Evolutionary conservation across 208 protist species (phyloP).

Genomic region (Phytomonas sp.): DNA sequence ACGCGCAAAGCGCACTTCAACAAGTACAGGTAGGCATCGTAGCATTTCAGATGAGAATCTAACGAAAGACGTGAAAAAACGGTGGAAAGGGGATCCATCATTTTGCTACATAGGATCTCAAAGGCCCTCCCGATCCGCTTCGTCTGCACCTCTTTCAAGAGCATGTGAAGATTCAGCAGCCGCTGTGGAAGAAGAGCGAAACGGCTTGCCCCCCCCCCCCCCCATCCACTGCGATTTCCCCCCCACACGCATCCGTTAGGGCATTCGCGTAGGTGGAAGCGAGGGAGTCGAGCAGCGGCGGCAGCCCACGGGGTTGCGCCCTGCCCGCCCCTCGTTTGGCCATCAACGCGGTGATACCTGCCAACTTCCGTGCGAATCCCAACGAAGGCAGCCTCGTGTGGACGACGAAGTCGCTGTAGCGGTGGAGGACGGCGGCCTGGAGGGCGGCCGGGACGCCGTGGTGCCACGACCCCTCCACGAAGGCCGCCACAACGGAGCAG

Average conservation of each 20-base stretch:
- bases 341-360: conserved; percentile 49
- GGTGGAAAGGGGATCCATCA: conserved; percentile 35
- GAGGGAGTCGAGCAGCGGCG: conserved; percentile 25
- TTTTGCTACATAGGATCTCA: conserved; percentile 24
- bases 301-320: conserved; percentile 23
- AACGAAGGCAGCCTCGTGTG: conserved; percentile 17
- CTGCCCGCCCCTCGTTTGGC: conserved; percentile 21
- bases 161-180: conserved; percentile 49
- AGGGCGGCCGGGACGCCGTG: conserved; percentile 19
- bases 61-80: conserved; percentile 29
- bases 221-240: background rate
- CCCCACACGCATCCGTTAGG: background rate
- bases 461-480: conserved; percentile 67
- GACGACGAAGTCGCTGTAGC: conserved; percentile 35
- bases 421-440: conserved; percentile 26
- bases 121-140: conserved; percentile 47
- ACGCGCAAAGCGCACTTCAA: conserved; percentile 69
- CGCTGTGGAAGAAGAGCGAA: conserved; percentile 18
- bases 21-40: conserved; percentile 44
- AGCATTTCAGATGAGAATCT: conserved; percentile 20
- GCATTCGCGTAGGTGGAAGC: conserved; percentile 21
- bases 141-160: conserved; percentile 58
- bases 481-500: conserved; percentile 39
- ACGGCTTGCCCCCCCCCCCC: background rate
- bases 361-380: conserved; percentile 51